Base-by-base conservation (phyloP, 2,329 filamentous ascomycete species). In the Mollisia scopiformis region DNA sequence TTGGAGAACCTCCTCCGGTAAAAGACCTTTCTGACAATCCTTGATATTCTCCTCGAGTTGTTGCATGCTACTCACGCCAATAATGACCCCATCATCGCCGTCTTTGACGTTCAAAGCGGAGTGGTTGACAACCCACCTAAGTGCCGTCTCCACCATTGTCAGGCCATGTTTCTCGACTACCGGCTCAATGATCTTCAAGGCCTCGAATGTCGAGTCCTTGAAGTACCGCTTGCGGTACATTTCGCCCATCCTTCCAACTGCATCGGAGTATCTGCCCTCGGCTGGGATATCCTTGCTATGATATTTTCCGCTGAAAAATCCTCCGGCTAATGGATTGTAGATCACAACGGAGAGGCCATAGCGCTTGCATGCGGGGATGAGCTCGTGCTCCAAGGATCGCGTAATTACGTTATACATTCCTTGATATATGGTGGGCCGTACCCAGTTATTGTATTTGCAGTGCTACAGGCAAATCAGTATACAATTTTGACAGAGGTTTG, bases 361-460 rank as follows among this genome's bases (percentile, higher is more conserved):
- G 55, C 90, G 85, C 23, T 86, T 85, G 72, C 89, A 93, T 23
- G 87, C 86, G 2, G 87, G 86, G 57, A 95, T 82, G 43, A 95
- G 79, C 74, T 95, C 91, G 0, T 84, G 74, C 74, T 95, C 92
- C 64, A 94, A 88, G 57, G 84, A 85, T 55, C 92, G 86, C 23
- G 88, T 91, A 67, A 93, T 90, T 59, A 84, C 86, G 75, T 94
- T 94, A 77, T 94, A 94, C 90, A 96, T 94, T 69, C 83, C 93
- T 76, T 95, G 92, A 76, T 92, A 96, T 58, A 96, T 86, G 0
- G 89, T 92, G 1, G 92, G 92, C 39, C 88, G 39, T 19, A 66
- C 63, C 63, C 63, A 65, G 7, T 61, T 61, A 37, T 65, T 65
- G 41, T 61, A 63, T 25, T 55, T 61, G 31, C 28, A 37, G 7